Base-by-base conservation (phyloP, 805 yeast genomes). In the Cyberlindnera sargentensis region DNA sequence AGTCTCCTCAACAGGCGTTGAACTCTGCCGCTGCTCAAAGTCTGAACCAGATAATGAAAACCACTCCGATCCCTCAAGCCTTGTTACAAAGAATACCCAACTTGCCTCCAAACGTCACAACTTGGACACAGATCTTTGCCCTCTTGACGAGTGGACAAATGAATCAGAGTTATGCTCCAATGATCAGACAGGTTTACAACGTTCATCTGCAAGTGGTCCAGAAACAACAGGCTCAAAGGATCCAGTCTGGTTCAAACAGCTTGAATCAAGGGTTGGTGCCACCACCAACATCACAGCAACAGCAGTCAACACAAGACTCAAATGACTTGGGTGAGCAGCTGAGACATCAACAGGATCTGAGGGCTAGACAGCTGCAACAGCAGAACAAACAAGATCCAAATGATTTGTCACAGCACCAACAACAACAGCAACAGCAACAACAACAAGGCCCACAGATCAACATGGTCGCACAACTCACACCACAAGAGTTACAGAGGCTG, bases 121-220 rank as follows among this genome's bases (percentile, higher is more conserved):
- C 95, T 6, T 89, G 96, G 96, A 76, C 78, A 24, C 85, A 80
- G 57, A 78, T 87, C 28, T 77, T 80, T 61, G 82, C 80, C 35
- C 72, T 80, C 51, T 63, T 79, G 36, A 75, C 77, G 49, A 72
- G 75, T 49, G 78, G 77, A 46, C 68, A 76, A 46, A 64, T 85
- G 34, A 78, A 84, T 1, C 73, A 75, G 6, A 73, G 78, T 31
- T 75, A 75, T 27, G 65, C 82, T 67, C 75, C 75, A 11, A 61
- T 74, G 25, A 78, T 85, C 36, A 80, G 77, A 58, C 82, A 78
- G 46, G 78, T 83, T 7, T 87, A 87, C 60, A 72, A 75, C 38
- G 66, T 82, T 40, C 90, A 83, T 60, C 67, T 78, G 46, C 86
- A 79, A 51, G 59, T 80, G 45, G 70, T 80, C 8, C 60, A 69